A percentile compares a stretch with the other conserved stretches of the same genome.
Evolutionary conservation across 768 basidiomycete genomes (phyloP).

Genomic region (Lentinula guzmanii): DNA sequence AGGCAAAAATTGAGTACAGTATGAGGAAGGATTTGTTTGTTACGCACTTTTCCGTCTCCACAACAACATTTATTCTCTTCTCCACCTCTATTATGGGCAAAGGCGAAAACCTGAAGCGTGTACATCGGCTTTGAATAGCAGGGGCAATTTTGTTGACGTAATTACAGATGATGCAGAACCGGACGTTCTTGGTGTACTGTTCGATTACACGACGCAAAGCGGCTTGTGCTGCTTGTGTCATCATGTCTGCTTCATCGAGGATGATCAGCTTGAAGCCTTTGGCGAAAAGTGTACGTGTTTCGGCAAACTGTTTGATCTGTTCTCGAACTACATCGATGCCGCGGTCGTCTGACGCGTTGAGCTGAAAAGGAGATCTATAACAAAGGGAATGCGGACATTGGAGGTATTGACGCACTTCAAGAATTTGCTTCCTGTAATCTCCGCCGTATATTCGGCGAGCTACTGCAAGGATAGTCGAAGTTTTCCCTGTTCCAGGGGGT

Average conservation of each 20-base stretch:
- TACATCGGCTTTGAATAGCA: constrained; percentile 97
- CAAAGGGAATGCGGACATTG: constrained; percentile 1
- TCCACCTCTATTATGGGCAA: constrained; percentile 82
- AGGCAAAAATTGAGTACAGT: not conserved
- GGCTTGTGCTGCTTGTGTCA: constrained; percentile 97
- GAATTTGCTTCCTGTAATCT: constrained; percentile 84
- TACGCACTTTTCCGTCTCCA: constrained; percentile 78
- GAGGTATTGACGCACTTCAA: constrained; percentile 57
- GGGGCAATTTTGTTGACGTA: constrained; percentile 99
- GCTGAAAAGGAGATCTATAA: constrained; percentile 32
- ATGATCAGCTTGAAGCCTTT: constrained; percentile 98
- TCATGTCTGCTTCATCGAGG: constrained; percentile 99
- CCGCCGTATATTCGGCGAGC: constrained; percentile 90
- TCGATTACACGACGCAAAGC: constrained; percentile 96
- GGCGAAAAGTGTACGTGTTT: constrained; percentile 85
- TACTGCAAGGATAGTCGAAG: constrained; percentile 93
- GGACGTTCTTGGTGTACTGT: constrained; percentile 96
- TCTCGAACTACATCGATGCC: constrained; percentile 98
- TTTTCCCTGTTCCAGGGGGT: constrained; percentile 97
- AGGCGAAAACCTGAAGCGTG: constrained; percentile 94
- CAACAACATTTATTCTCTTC: constrained; percentile 70
- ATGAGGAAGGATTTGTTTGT: not conserved
- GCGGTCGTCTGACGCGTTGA: constrained; percentile 97
- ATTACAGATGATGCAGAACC: constrained; percentile 99
- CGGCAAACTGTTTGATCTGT: constrained; percentile 98